A percentile compares a stretch with the other conserved stretches of the same genome.
phyloP scores from a whole-genome alignment of 2,329 filamentous ascomycete species.

The Exophiala dermatitidis region DNA sequence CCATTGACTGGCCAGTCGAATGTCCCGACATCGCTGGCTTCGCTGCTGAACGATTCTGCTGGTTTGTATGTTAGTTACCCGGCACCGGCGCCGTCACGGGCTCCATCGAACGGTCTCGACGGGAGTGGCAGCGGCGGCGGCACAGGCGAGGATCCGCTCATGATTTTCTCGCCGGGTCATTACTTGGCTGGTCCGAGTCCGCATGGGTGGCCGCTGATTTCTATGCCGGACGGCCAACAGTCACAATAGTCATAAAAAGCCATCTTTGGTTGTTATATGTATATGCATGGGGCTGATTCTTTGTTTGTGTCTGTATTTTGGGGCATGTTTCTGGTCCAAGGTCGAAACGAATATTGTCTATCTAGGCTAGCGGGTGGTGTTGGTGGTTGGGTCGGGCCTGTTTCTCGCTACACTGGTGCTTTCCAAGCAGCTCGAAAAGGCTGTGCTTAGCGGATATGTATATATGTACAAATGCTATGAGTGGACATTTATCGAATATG shows the following conservation, averaged over 20 bases:
- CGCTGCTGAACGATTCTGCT: slow-evolving; percentile 19
- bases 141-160: slow-evolving; percentile 9
- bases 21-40: slow-evolving; percentile 21
- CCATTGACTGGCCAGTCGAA: slow-evolving; percentile 1
- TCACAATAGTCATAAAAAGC: not conserved
- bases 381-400: no score
- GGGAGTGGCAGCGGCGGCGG: not conserved
- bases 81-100: slow-evolving; percentile 15
- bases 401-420: no score
- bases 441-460: no score
- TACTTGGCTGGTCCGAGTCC: slow-evolving; percentile 16
- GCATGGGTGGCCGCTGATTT: slow-evolving; percentile 18
- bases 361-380: not conserved
- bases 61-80: slow-evolving; percentile 16
- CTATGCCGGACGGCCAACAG: slow-evolving; percentile 13
- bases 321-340: not conserved
- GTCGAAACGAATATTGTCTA: not conserved
- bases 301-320: not conserved
- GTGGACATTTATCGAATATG: no score
- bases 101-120: slow-evolving; percentile 3
- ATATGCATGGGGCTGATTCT: not conserved
- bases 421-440: no score
- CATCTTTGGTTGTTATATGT: not conserved
- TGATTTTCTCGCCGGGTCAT: slow-evolving; percentile 17
- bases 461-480: no score